A percentile compares a stretch with the other conserved stretches of the same genome.
Evolutionary conservation across 1,139 yeast species (phyloP).

Genomic region (Candida sanyaensis): DNA sequence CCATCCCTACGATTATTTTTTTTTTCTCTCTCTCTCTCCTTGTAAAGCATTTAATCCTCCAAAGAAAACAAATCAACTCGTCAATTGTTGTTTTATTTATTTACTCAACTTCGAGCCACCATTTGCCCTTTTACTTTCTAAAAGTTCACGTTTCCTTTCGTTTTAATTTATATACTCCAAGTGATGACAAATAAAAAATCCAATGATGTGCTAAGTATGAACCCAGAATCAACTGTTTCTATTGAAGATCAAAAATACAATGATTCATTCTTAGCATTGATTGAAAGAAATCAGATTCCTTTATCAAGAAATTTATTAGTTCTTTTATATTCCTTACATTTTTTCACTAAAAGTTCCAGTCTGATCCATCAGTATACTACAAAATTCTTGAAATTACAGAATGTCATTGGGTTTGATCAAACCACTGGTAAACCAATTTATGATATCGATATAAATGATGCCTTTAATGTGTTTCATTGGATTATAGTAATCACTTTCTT

Average conservation of each 20-base stretch:
- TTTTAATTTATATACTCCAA: neutral
- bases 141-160: too few relatives aligned
- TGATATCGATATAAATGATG: slow-evolving; percentile 60
- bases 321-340: slow-evolving; percentile 29
- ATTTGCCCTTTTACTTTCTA: too few relatives aligned
- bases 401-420: slow-evolving; percentile 28
- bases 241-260: slow-evolving; percentile 17
- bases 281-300: slow-evolving; percentile 43
- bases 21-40: neutral
- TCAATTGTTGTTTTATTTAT: neutral
- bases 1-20: neutral
- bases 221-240: neutral
- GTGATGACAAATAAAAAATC: neutral
- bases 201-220: neutral
- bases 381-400: slow-evolving; percentile 54
- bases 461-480: slow-evolving; percentile 56
- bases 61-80: neutral
- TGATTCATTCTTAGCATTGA: slow-evolving; percentile 27
- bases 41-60: neutral
- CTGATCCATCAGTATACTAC: slow-evolving; percentile 25
- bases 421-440: slow-evolving; percentile 30
- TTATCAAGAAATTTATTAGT: slow-evolving; percentile 33
- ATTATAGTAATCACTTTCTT: slow-evolving; percentile 58
- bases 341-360: slow-evolving; percentile 19
- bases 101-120: neutral